Evolutionary conservation across 371 early-diverging fungal species (phyloP).

Genomic region (Umbelopsis sp.): DNA sequence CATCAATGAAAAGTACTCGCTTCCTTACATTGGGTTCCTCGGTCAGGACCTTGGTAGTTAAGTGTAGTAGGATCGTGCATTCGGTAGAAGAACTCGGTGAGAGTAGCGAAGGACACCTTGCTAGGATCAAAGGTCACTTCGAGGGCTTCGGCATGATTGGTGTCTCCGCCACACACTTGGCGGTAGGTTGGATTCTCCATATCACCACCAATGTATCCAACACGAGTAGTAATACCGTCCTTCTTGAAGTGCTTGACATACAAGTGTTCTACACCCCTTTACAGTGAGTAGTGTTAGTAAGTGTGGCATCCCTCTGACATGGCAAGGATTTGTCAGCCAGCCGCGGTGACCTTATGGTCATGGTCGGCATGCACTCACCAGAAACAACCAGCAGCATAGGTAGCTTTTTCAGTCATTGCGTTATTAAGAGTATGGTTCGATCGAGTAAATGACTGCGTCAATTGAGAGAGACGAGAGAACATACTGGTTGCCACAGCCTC

Average conservation of each 20-base stretch:
- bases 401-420: slow-evolving; percentile 37
- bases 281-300: slow-evolving; percentile 27
- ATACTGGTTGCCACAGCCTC: background rate
- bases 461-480: slow-evolving; percentile 5
- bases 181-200: slow-evolving; percentile 57
- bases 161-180: slow-evolving; percentile 62
- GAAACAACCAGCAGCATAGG: slow-evolving; percentile 48
- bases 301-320: background rate
- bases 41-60: slow-evolving; percentile 43
- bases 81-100: slow-evolving; percentile 83
- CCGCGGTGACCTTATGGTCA: background rate
- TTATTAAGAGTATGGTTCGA: background rate
- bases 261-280: slow-evolving; percentile 87
- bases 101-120: slow-evolving; percentile 60
- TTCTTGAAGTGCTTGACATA: slow-evolving; percentile 63
- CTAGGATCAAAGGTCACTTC: slow-evolving; percentile 75
- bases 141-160: slow-evolving; percentile 85
- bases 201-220: slow-evolving; percentile 84
- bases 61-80: slow-evolving; percentile 74
- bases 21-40: slow-evolving; percentile 29
- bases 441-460: background rate
- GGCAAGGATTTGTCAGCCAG: background rate
- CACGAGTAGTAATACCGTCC: slow-evolving; percentile 60
- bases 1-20: background rate
- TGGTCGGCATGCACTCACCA: slow-evolving; percentile 23